phyloP scores from a whole-genome alignment of 768 basidiomycete species.

The Lyophyllum shimeji region DNA sequence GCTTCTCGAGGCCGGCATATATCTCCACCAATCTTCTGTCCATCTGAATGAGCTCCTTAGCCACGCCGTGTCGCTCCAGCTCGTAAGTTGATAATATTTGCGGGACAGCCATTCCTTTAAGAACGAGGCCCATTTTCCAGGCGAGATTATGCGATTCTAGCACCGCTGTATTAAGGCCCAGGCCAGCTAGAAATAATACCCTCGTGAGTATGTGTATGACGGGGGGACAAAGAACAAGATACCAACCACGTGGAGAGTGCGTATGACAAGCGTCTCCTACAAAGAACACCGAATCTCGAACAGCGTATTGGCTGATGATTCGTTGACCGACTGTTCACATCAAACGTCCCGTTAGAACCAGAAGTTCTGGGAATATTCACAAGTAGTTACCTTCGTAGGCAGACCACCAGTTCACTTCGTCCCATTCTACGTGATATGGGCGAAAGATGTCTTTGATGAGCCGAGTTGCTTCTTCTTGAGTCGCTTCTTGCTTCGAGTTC shows the following conservation, averaged over 20 bases:
- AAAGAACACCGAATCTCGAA: conserved; percentile 10
- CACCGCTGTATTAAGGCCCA: conserved; percentile 17
- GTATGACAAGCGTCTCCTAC: conserved; percentile 19
- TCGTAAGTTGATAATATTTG: conserved; percentile 14
- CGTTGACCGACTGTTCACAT: conserved; percentile 11
- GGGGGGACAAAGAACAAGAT: background rate
- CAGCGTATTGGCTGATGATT: conserved; percentile 13
- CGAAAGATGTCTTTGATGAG: conserved; percentile 15
- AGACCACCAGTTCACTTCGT: conserved; percentile 18
- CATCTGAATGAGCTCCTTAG: conserved; percentile 14
- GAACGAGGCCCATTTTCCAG: conserved; percentile 15
- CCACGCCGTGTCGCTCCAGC: conserved; percentile 12
- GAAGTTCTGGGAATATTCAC: background rate
- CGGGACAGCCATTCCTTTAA: conserved; percentile 10
- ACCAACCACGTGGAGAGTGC: conserved; percentile 14
- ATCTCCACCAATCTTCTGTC: conserved; percentile 16
- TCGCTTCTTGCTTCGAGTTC: conserved; percentile 15
- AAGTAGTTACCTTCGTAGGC: conserved; percentile 15
- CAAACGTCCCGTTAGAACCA: background rate
- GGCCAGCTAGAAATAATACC: conserved; percentile 5
- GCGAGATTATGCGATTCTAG: conserved; percentile 16
- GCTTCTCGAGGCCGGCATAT: conserved; percentile 16
- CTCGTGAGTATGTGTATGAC: background rate
- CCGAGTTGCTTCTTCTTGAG: conserved; percentile 8
- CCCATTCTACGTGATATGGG: conserved; percentile 16